Evolutionary conservation across 2,329 filamentous ascomycete genomes (phyloP), one percentile per base, ranked within the genome.

Genomic region (Colletotrichum gloeosporioides): DNA sequence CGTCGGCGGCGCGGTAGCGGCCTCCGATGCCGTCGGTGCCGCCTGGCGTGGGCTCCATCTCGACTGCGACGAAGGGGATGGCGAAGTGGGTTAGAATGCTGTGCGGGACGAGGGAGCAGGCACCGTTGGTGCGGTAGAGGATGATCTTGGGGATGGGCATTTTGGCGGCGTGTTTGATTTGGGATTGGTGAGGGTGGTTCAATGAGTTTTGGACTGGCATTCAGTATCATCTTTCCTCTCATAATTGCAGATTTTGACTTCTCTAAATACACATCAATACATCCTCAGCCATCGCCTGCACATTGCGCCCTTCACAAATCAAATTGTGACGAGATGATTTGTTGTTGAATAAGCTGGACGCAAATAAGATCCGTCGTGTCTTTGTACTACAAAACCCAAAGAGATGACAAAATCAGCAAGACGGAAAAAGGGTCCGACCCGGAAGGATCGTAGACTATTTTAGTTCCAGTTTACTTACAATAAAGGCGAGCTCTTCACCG

Each of bases 31-130:
- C 77, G 76, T 0, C 34, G 75, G 1, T 76, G 77, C 0, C 44
- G 8, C 22, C 29, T 8, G 65, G 49, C 9, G 32, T 29, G 5
- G 53, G 31, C 2, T 73, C 77, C 71, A 85, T 79, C 1, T 63
- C 71, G 1, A 84, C 70, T 0, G 39, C 13, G 0, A 59, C 66
- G 49, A 82, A 82, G 0, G 82, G 80, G 4, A 85, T 79, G 4
- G 69, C 77, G 31, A 82, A 79, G 27, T 86, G 81, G 0, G 71
- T 71, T 2, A 86, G 79, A n/a, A 86, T 68, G 2, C 79, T 72
- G 32, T 84, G 81, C 0, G 82, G 75, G 6, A 80, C 78, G 1
- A 84, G 32, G 10, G 84, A 80, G 70, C 83, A 85, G 8, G 83
- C 69, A 27, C 82, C 82, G 29, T 82, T 78, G 29, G 59, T 71